Evolutionary conservation across 495 filamentous ascomycete species (phyloP).

Genomic region (Amphirosellinia nigrospora): DNA sequence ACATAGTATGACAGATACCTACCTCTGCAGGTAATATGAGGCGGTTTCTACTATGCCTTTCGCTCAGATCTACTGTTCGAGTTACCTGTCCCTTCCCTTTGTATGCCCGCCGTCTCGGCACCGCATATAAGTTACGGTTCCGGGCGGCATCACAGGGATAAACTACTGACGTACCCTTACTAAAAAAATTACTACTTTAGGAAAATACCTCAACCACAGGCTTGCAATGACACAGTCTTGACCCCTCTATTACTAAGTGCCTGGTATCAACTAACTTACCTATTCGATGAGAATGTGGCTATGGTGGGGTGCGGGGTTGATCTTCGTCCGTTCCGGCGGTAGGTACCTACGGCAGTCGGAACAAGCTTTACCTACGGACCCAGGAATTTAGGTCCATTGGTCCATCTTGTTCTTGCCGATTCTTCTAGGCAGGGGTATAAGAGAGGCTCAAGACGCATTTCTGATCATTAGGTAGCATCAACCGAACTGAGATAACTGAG

Average conservation of each 20-base stretch:
- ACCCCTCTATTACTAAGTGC: conserved; percentile 6
- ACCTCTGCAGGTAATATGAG: too few species aligned
- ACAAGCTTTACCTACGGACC: background rate
- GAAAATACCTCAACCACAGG: background rate
- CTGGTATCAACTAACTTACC: background rate
- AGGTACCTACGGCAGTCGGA: background rate
- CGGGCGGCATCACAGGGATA: too few species aligned
- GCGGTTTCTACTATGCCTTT: too few species aligned
- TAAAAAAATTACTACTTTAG: background rate
- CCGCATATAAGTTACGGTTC: too few species aligned
- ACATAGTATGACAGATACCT: background rate
- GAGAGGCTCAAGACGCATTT: background rate
- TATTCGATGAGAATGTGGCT: conserved; percentile 1
- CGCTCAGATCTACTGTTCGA: too few species aligned
- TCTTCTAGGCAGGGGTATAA: background rate
- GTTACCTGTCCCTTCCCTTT: too few species aligned
- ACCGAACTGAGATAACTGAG: background rate
- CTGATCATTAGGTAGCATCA: background rate
- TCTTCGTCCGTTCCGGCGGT: background rate
- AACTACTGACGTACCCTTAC: background rate
- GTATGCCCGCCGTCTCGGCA: too few species aligned
- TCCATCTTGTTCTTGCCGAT: background rate
- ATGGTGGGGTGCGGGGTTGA: conserved; percentile 6
- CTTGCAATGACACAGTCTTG: background rate
- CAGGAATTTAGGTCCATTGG: background rate